A percentile compares a stretch with the other conserved stretches of the same genome.
Evolutionary conservation across 352 stramenopile species (phyloP).

Genomic region (Thraustochytrium sp.): DNA sequence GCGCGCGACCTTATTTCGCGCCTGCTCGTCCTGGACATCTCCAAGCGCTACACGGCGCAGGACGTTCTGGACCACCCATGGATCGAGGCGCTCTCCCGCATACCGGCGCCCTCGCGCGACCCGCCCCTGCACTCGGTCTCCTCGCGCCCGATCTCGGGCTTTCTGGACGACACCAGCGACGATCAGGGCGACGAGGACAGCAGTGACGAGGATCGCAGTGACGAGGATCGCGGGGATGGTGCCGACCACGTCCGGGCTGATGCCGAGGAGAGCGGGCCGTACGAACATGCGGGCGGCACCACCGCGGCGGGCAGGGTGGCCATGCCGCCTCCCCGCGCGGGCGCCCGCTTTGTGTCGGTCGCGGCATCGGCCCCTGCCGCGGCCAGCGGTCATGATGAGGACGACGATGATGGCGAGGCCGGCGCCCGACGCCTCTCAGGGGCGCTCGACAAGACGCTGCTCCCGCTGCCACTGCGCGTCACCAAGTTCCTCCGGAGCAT

Average conservation of each 20-base stretch:
- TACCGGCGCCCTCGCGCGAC: not conserved
- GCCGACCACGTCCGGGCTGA: no score
- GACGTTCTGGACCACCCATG: conserved; percentile 35
- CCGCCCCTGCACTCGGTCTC: not conserved
- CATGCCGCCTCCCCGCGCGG: no score
- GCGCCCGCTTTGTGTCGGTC: no score
- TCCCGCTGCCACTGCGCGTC: not conserved
- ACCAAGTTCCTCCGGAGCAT: conserved; percentile 2
- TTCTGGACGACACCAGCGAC: no score
- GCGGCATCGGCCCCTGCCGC: not conserved
- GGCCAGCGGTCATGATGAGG: not conserved
- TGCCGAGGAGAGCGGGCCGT: no score
- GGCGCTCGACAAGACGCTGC: not conserved
- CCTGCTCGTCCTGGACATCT: conserved; percentile 15
- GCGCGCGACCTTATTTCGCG: conserved; percentile 36
- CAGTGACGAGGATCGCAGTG: no score
- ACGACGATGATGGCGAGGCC: not conserved
- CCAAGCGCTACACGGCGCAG: conserved; percentile 1
- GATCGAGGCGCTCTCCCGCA: not conserved
- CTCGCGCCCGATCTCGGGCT: not conserved
- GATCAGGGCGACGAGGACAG: no score
- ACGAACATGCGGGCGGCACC: no score
- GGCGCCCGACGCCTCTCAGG: not conserved
- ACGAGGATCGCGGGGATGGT: no score
- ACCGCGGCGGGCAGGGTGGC: no score